These are phyloP conservation scores for Teunomyces funiuensis DNA, from an alignment of 805 yeast species.

Conservation along the genomic window DNA sequence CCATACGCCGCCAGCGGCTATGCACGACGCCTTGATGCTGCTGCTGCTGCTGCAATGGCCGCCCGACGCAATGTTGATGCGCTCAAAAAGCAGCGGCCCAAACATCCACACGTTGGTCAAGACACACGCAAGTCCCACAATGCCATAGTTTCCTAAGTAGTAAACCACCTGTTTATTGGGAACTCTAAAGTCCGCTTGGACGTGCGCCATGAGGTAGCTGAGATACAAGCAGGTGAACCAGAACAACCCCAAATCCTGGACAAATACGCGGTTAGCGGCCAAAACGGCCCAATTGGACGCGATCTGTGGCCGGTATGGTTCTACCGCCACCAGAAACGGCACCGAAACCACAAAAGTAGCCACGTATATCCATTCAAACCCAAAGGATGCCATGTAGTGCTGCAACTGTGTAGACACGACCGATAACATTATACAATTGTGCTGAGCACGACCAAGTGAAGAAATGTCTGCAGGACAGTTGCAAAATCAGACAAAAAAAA, in stretches of 20 bases:
- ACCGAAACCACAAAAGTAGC: neutral
- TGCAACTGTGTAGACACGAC: too few relatives aligned
- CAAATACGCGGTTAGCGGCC: conserved; percentile 21
- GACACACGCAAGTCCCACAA: conserved; percentile 12
- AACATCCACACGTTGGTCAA: conserved; percentile 30
- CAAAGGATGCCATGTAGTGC: too few relatives aligned
- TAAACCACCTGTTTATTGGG: conserved; percentile 6
- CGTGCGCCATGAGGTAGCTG: conserved; percentile 7
- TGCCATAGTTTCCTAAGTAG: conserved; percentile 10
- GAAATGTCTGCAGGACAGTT: too few relatives aligned
- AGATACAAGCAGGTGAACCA: conserved; percentile 26
- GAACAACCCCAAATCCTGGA: conserved; percentile 28
- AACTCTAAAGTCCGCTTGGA: conserved; percentile 3
- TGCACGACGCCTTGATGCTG: conserved; percentile 11
- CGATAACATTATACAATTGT: too few relatives aligned
- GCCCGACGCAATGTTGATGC: conserved; percentile 21
- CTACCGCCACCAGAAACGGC: neutral
- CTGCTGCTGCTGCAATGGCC: conserved; percentile 24
- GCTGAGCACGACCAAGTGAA: too few relatives aligned
- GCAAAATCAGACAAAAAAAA: too few relatives aligned
- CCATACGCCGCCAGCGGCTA: conserved; percentile 38
- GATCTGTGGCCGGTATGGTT: conserved; percentile 12
- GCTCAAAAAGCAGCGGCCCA: conserved; percentile 33
- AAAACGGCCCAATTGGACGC: conserved; percentile 12
- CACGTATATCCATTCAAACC: conserved; percentile 2